Evolutionary conservation across 768 basidiomycete species (phyloP).

Genomic region (Lactarius vividus): DNA sequence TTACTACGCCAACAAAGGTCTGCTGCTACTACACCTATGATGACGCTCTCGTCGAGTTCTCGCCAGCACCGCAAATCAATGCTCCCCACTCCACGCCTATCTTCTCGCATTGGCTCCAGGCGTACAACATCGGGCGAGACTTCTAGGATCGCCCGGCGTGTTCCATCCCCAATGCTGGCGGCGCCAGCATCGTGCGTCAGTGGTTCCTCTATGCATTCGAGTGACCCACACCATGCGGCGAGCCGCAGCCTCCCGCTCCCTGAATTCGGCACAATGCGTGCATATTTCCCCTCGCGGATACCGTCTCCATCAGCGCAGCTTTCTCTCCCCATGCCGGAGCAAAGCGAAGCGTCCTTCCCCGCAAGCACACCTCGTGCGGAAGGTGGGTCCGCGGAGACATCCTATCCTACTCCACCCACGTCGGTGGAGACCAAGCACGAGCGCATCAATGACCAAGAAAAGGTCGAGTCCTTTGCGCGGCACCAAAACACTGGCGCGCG

Average conservation of each 20-base stretch:
- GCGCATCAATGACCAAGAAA: background rate
- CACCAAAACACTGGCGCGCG: background rate
- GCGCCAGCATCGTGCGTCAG: background rate
- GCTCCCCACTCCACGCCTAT: constrained; percentile 17
- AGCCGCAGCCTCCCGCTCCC: background rate
- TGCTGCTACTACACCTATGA: constrained; percentile 2
- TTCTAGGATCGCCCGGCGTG: constrained; percentile 12
- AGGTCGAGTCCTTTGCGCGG: background rate
- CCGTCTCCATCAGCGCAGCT: background rate
- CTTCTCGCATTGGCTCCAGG: constrained; percentile 7
- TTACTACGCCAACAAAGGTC: background rate
- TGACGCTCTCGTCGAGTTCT: constrained; percentile 13
- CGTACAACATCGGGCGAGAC: background rate
- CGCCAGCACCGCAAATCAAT: constrained; percentile 22
- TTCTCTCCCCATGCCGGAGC: background rate
- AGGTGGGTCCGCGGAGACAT: background rate
- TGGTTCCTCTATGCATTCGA: background rate
- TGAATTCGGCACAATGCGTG: background rate
- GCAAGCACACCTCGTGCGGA: background rate
- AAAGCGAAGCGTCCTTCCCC: background rate
- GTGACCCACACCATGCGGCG: background rate
- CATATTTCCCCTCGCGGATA: constrained; percentile 9
- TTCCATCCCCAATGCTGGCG: constrained; percentile 12
- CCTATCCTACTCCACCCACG: background rate
- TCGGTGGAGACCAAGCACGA: background rate